A percentile compares a stretch with the other conserved stretches of the same genome.
Conservation (phyloP, 2,329 filamentous ascomycete species). For the Ceratocystis lukuohia region DNA sequence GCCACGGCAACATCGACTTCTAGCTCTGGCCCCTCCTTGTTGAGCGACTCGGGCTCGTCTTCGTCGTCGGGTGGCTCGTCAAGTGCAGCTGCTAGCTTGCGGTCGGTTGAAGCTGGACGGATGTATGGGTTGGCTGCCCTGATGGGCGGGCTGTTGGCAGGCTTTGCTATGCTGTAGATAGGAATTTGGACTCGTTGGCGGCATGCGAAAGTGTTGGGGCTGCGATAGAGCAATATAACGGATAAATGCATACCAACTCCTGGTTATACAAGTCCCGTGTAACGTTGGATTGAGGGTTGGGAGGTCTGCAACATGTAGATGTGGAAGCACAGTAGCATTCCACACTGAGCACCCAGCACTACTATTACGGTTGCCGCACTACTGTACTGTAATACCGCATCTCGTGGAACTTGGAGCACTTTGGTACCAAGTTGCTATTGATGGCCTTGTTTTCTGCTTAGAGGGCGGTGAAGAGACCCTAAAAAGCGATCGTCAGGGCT, state of each 20-base stretch:
- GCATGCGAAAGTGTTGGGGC: neutral
- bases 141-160: constrained; percentile 29
- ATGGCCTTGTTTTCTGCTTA: too few relatives aligned
- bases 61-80: constrained; percentile 17
- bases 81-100: constrained; percentile 16
- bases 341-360: neutral
- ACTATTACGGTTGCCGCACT: too few relatives aligned
- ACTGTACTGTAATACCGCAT: too few relatives aligned
- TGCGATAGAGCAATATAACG: neutral
- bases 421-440: too few relatives aligned
- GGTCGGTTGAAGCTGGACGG: constrained; percentile 27
- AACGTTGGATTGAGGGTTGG: neutral
- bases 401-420: too few relatives aligned
- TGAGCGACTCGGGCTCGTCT: constrained; percentile 19
- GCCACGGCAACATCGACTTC: constrained; percentile 22
- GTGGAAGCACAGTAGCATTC: neutral
- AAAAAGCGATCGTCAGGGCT: neutral
- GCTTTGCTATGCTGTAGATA: constrained; percentile 30
- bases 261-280: neutral
- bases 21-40: constrained; percentile 8
- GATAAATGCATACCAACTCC: neutral
- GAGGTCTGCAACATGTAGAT: neutral
- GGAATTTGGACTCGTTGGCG: too few relatives aligned
- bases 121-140: constrained; percentile 30
- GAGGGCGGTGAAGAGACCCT: neutral